These are phyloP conservation scores for Pleurozium schreberi DNA, from an alignment of 225 moss, liverwort and hornwort genomes.

Conservation along the genomic window DNA sequence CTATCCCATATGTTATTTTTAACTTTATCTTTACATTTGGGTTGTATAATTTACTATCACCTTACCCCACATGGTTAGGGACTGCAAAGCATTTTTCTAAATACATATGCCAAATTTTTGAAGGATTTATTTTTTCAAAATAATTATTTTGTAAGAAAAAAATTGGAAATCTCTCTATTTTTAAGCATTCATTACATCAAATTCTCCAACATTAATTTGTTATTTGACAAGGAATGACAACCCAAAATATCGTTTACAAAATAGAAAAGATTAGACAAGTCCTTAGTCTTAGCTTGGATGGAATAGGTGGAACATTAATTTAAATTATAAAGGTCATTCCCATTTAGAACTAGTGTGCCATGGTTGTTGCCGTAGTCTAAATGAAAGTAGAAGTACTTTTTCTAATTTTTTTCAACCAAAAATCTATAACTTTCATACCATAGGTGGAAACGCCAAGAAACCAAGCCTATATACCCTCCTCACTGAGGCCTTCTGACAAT, in stretches of 20 bases:
- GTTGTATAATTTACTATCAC: background rate
- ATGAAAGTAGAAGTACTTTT: too few relatives aligned
- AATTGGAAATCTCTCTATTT: too few relatives aligned
- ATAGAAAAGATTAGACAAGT: background rate
- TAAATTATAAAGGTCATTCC: too few relatives aligned
- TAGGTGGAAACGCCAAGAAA: too few relatives aligned
- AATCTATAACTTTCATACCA: too few relatives aligned
- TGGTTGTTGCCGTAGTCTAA: too few relatives aligned
- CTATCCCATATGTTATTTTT: background rate
- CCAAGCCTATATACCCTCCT: too few relatives aligned
- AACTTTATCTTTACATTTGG: background rate
- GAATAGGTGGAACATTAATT: background rate
- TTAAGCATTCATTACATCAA: background rate
- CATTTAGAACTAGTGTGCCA: too few relatives aligned
- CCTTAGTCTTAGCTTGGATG: accelerated
- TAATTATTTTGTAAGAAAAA: too few relatives aligned
- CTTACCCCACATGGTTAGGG: accelerated
- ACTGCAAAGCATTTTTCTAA: accelerated
- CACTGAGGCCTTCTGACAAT: too few relatives aligned
- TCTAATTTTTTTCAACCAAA: too few relatives aligned
- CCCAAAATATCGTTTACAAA: too few relatives aligned
- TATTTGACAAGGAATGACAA: background rate
- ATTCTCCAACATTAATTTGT: background rate
- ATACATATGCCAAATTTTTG: background rate
- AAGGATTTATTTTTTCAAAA: background rate